Evolutionary conservation across 1,284 basidiomycete genomes (phyloP), one percentile per base, ranked within the genome.

Genomic region (Anthracocystis walkeri): DNA sequence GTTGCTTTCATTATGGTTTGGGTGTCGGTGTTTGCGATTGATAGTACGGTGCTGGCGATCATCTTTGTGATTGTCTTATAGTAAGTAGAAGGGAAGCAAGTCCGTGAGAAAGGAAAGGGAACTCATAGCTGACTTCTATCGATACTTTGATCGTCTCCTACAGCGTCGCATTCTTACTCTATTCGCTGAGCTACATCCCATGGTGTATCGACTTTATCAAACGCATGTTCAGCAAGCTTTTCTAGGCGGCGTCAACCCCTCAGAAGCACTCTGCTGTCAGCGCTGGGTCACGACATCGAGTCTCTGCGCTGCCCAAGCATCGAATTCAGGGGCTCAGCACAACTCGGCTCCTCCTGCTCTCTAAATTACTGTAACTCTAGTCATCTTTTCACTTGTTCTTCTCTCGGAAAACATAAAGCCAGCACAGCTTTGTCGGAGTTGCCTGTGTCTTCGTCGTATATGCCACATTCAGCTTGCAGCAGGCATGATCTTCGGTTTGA

Each of bases 1-100:
- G 90, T 86, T 23, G 69, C 70, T 2, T 81, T 82, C 31, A 55
- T 73, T 46, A 71, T 81, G 73, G 80, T 83, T n/a, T 82, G 80
- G 80, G 68, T 82, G 4, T 71, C 74, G 21, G 80, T 79, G 20
- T 82, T 81, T 72, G 80, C 76, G 10, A 67, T 82, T 21, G 61
- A 45, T 5, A 76, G 64, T 31, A 65, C 78, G 1, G 45, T 78
- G 40, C 57, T 82, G 23, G 75, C 79, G 10, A 72, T 82, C 52
- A 51, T 82, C 61, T 81, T 81, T 59, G 77, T 79, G 40, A 65
- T 82, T 53, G 65, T 81, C 1, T 65, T 82, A 29, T 82, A 80
- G 80, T 81, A 68, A 68, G 73, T 72, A 44, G 14, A 42, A 1
- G 18, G n/a, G 7, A 12, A 20, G 21, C 29, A 7, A 31, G 23